Base-by-base conservation (phyloP, 441 rosid genomes). In the Dalechampia spathulata region DNA sequence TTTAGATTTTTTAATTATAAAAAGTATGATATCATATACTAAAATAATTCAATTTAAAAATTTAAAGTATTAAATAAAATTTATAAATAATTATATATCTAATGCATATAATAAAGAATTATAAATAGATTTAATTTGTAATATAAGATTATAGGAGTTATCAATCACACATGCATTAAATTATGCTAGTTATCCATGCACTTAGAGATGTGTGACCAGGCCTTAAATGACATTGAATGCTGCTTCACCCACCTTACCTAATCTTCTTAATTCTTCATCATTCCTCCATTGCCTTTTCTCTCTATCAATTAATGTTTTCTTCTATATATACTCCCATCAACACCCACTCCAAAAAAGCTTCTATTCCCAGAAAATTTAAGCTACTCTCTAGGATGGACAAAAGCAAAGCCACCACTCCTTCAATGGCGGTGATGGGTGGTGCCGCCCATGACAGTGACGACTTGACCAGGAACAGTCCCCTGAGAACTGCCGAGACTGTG, bases 401-500 rank as follows among this genome's bases (percentile, higher is more conserved):
- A 52, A 50, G 21, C 20, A 43, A 58, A 37, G 54, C 34, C 3
- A 38, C 13, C 9, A 34, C 38, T 28, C 32, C 65, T 22, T 67
- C 74, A 1, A 11, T 59, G 56, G 63, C 52, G 5, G 11, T 57
- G 32, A 57, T 32, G 65, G 46, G 42, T 37, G 21, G 49, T 39
- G 63, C 12, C 13, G 52, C 4, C 8, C 34, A 48, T 6, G 65
- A 58, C 20, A 51, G 56, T 19, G 78, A 77, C 36, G 80, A 75
- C 43, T 62, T 7, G 3, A 2, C 21, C 14, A 47, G 10, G 2
- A 14, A 27, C 55, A 8, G 8, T 30, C n/a, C 23, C 49, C 38
- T 72, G 52, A 73, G 86, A 22, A 71, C 72, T 5, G 76, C 74
- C 0, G 98, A 87, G 79, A 76, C 87, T 12, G 56, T 83, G 62